phyloP scores from a whole-genome alignment of 306 rosid genomes.

The Malus domestica region ASM211411v1 NC_041799.1:686501-687000 shows the following conservation, averaged over 20 bases:
- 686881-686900: background rate
- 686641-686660: too few relatives aligned
- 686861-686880: background rate
- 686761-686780: background rate
- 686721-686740: background rate
- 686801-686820: background rate
- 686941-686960: slow-evolving; percentile 94
- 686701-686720: background rate
- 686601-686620: background rate
- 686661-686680: background rate
- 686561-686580: background rate
- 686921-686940: slow-evolving; percentile 96
- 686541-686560: background rate
- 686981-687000: slow-evolving; percentile 91
- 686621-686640: background rate
- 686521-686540: background rate
- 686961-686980: slow-evolving; percentile 94
- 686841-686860: too few relatives aligned
- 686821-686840: too few relatives aligned
- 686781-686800: background rate
- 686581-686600: background rate
- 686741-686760: background rate
- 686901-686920: slow-evolving; percentile 54
- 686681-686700: background rate
- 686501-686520: background rate